phyloP scores from a whole-genome alignment of 345 rosid genomes.

The Clausena lansium region DNA sequence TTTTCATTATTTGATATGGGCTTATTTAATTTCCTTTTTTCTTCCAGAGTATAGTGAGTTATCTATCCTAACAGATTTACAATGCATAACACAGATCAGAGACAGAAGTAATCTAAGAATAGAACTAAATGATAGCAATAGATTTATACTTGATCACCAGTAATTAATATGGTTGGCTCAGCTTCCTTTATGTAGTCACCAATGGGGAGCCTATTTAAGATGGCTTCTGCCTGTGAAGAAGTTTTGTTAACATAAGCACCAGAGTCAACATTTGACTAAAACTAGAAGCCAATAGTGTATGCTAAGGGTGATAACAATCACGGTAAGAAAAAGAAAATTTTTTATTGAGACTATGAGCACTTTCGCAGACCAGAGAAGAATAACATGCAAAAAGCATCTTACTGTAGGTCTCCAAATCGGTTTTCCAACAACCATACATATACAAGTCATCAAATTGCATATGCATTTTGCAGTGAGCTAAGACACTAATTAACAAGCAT shows the following conservation, averaged over 20 bases:
- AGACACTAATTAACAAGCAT: background rate
- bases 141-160: slow-evolving; percentile 80
- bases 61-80: slow-evolving; percentile 1
- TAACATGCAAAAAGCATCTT: background rate
- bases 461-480: background rate
- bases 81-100: slow-evolving; percentile 1
- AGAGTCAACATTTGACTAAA: slow-evolving; percentile 1
- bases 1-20: background rate
- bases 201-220: slow-evolving; percentile 49
- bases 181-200: slow-evolving; percentile 47
- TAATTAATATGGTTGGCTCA: slow-evolving; percentile 59
- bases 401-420: background rate
- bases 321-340: background rate
- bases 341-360: background rate
- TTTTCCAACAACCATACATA: background rate
- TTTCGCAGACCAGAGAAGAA: background rate
- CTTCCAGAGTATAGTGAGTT: background rate
- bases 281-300: background rate
- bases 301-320: background rate
- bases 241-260: slow-evolving; percentile 29
- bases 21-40: background rate
- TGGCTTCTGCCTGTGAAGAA: slow-evolving; percentile 81
- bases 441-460: background rate
- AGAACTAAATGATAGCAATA: slow-evolving; percentile 9
- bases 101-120: background rate